A percentile compares a stretch with the other conserved stretches of the same genome.
Evolutionary conservation across 2,329 filamentous ascomycete species (phyloP).

Genomic region (Xylariaceae sp.): DNA sequence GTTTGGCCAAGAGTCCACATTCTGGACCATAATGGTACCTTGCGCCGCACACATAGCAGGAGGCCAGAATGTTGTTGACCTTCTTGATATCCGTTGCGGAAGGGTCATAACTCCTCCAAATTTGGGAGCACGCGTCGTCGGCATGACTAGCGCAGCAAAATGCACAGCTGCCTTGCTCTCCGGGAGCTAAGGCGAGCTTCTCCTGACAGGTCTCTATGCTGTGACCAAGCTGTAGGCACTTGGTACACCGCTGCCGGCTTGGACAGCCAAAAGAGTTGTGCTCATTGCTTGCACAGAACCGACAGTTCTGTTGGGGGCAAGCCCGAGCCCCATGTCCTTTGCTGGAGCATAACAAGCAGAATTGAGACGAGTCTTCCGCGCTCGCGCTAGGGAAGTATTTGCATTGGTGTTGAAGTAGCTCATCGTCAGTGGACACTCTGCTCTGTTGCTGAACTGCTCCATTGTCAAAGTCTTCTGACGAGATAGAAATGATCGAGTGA

Average conservation of each 20-base stretch:
- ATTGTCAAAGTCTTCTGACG: not conserved
- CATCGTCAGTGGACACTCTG: conserved; percentile 8
- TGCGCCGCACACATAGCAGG: conserved; percentile 50
- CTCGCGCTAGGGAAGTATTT: conserved; percentile 47
- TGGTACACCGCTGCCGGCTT: conserved; percentile 41
- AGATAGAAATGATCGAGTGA: not conserved
- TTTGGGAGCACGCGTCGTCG: conserved; percentile 50
- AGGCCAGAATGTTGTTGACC: conserved; percentile 41
- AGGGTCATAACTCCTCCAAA: conserved; percentile 52
- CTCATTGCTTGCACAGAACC: conserved; percentile 35
- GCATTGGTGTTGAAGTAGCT: conserved; percentile 32
- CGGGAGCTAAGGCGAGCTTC: conserved; percentile 43
- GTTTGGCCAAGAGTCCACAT: conserved; percentile 31
- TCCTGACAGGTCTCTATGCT: conserved; percentile 42
- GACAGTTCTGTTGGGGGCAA: conserved; percentile 42
- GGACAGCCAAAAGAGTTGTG: conserved; percentile 48
- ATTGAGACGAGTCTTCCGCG: conserved; percentile 30
- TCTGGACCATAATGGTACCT: conserved; percentile 50
- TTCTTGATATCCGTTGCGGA: conserved; percentile 33
- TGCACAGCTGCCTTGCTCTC: conserved; percentile 51
- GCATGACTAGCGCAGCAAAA: conserved; percentile 53
- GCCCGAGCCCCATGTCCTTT: conserved; percentile 35
- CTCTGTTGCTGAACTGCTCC: not conserved
- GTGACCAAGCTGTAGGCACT: conserved; percentile 60
- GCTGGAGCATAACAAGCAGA: conserved; percentile 46